Evolutionary conservation across 2,329 filamentous ascomycete species (phyloP).

Genomic region (Bipolaris sorokiniana): DNA sequence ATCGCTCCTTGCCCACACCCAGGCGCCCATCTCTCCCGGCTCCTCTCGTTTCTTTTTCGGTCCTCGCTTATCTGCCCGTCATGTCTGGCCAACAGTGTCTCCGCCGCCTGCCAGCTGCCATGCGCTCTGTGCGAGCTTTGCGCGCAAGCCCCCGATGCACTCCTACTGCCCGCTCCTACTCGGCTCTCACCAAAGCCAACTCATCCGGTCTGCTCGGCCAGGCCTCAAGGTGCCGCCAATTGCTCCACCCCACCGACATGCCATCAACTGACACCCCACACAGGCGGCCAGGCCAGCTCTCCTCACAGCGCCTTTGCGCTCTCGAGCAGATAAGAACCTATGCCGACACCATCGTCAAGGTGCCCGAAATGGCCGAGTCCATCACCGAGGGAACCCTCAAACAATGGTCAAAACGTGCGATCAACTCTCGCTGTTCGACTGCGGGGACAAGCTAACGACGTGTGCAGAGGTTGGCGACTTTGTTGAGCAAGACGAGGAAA

Average conservation of each 20-base stretch:
- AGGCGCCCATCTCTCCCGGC: slow-evolving; percentile 16
- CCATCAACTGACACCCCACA: slow-evolving; percentile 17
- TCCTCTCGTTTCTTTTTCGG: slow-evolving; percentile 15
- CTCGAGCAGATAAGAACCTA: slow-evolving; percentile 46
- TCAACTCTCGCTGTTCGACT: background rate
- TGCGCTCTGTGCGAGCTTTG: slow-evolving; percentile 41
- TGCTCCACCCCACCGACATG: background rate
- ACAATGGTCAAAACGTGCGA: slow-evolving; percentile 81
- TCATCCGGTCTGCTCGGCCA: slow-evolving; percentile 42
- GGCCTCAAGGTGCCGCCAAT: slow-evolving; percentile 32
- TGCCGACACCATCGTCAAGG: slow-evolving; percentile 87
- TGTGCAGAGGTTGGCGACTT: slow-evolving; percentile 79
- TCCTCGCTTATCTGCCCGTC: slow-evolving; percentile 18
- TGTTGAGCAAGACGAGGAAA: slow-evolving; percentile 95
- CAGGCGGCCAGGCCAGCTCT: slow-evolving; percentile 40
- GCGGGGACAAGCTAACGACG: slow-evolving; percentile 12
- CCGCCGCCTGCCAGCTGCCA: slow-evolving; percentile 40
- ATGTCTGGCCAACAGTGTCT: slow-evolving; percentile 50
- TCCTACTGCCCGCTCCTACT: slow-evolving; percentile 42
- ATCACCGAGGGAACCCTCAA: slow-evolving; percentile 97
- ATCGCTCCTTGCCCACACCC: slow-evolving; percentile 6
- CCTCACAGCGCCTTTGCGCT: slow-evolving; percentile 33
- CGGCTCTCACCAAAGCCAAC: slow-evolving; percentile 42
- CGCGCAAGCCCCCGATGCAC: slow-evolving; percentile 38
- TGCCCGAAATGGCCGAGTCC: slow-evolving; percentile 97